Evolutionary conservation across 2,329 filamentous ascomycete species (phyloP).

Genomic region (Penicillium aurantiogriseum): DNA sequence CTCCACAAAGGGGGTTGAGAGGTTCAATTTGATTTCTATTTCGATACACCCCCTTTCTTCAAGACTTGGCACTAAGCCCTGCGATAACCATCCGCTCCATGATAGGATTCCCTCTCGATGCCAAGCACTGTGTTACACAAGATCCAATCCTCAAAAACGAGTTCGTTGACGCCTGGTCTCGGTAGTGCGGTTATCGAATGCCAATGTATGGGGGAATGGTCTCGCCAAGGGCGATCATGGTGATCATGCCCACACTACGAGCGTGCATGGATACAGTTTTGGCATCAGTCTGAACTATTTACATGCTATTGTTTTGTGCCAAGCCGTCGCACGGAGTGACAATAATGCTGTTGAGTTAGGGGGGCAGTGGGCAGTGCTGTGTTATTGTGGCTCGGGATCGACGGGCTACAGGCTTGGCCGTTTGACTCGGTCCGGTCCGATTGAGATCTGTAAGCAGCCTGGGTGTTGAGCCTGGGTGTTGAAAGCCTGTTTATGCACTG

Average conservation of each 20-base stretch:
- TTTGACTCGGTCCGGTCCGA: constrained; percentile 11
- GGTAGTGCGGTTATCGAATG: not conserved
- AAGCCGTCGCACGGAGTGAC: constrained; percentile 8
- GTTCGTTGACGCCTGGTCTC: not conserved
- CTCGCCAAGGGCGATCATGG: constrained; percentile 15
- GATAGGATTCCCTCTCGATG: constrained; percentile 3
- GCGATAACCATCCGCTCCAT: not conserved
- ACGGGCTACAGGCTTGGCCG: constrained; percentile 3
- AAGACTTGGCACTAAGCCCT: constrained; percentile 4
- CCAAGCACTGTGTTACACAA: constrained; percentile 3
- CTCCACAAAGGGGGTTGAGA: constrained; percentile 8
- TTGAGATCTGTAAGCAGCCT: constrained; percentile 2
- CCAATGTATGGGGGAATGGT: not conserved
- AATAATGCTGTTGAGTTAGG: constrained; percentile 2
- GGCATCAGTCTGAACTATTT: constrained; percentile 2
- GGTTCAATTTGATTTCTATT: not conserved
- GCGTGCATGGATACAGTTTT: not conserved
- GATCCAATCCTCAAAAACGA: constrained; percentile 1
- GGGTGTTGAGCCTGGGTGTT: not conserved
- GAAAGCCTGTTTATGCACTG: not conserved
- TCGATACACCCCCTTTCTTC: constrained; percentile 5
- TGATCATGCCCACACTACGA: constrained; percentile 3
- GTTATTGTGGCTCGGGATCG: constrained; percentile 6
- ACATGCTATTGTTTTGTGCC: constrained; percentile 9
- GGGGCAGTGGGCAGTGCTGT: constrained; percentile 10